phyloP scores from a whole-genome alignment of 768 basidiomycete genomes.

The Porphyrellus cyaneotinctus region DNA sequence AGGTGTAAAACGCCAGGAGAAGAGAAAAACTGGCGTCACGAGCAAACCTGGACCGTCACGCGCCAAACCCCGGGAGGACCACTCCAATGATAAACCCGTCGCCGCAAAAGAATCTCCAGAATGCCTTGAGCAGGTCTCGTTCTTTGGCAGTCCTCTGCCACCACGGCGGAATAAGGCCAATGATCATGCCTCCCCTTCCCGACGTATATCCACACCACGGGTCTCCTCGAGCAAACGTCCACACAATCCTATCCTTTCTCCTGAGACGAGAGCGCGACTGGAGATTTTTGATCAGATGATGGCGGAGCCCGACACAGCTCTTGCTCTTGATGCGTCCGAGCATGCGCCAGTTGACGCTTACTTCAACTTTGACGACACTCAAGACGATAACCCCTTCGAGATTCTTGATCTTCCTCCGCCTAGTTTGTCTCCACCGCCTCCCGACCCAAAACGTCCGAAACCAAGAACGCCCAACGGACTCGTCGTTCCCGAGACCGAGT shows the following conservation, averaged over 20 bases:
- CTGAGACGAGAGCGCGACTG: constrained; percentile 25
- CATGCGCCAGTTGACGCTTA: not conserved
- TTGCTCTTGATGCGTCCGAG: not conserved
- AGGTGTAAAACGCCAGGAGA: constrained; percentile 12
- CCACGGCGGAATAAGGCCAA: not conserved
- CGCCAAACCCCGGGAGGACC: not conserved
- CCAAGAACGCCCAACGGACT: constrained; percentile 13
- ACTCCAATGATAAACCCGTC: not conserved
- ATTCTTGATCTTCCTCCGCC: not conserved
- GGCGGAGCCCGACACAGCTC: not conserved
- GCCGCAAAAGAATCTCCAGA: not conserved
- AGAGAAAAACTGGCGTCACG: not conserved
- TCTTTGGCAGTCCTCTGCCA: not conserved
- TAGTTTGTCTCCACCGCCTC: constrained; percentile 4
- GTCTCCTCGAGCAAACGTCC: not conserved
- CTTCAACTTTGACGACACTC: not conserved
- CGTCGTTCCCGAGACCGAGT: constrained; percentile 33
- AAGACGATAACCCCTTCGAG: not conserved
- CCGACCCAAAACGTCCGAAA: constrained; percentile 1
- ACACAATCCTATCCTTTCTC: constrained; percentile 22
- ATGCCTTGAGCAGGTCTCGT: not conserved
- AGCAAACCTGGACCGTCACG: not conserved
- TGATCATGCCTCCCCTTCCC: not conserved
- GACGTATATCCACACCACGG: constrained; percentile 8
- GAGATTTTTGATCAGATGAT: constrained; percentile 30